Evolutionary conservation across 169 alveolate genomes (phyloP), one percentile per base, ranked within the genome.

Genomic region (Plasmodium gonderi): DNA sequence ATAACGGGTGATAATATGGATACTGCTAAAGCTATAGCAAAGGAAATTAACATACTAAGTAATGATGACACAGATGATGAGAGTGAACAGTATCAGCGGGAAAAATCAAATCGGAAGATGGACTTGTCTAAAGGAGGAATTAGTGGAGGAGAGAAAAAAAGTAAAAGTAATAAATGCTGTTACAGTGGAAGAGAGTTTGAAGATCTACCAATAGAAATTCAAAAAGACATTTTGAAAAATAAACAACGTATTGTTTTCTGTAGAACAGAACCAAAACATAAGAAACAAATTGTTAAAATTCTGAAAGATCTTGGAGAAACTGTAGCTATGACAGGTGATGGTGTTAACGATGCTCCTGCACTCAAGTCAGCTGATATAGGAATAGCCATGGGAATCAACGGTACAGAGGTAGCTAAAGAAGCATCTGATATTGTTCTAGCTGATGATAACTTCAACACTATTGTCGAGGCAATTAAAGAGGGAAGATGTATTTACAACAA

Each of bases 321-420:
- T 9, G 98, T 98, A 17, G 99, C 99, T 20, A 98, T 98, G 99
- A 98, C 99, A 68, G 99, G 99, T 5, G 99, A 99, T 95, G 99
- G 99, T 23, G 99, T 99, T 23, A 99, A 99, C 95, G 99, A 99
- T 93, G 99, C 99, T 14, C 99, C 99, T 9, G 99, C 99, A 1
- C 91, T 99, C 54, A 98, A 99, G 96, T 97, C 98, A 96, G 99
- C 99, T 23, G 98, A 98, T 78, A 98, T 99, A 75, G 99, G 99
- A 26, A 97, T 99, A 45, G 98, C 99, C 64, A 99, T 99, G 99
- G 99, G 99, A 45, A 98, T 99, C 17, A 95, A 99, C 31, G 99
- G 99, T 23, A 99, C 99, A 11, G 99, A 99, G 95, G 99, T 99
- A n/a, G 99, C 99, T 12, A 99, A 99, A 95, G 99, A 99, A 91